phyloP scores from a whole-genome alignment of 805 yeast species.

The Isabelozyma pseudorhagii region DNA sequence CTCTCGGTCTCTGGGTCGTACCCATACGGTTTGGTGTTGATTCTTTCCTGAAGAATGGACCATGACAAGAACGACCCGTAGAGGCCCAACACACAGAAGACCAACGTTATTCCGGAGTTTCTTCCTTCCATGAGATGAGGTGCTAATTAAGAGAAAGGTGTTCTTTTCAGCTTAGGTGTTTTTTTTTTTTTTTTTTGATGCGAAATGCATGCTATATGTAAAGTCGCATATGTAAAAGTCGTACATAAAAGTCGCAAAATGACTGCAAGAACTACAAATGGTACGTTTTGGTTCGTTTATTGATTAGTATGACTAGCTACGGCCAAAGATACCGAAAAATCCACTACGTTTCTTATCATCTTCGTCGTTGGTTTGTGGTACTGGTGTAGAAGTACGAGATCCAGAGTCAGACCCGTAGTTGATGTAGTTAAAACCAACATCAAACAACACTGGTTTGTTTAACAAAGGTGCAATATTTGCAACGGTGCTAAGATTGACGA shows the following conservation, averaged over 20 bases:
- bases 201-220: too few species aligned
- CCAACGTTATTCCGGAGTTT: constrained; percentile 16
- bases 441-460: constrained; percentile 88
- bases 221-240: too few species aligned
- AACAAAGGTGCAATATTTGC: constrained; percentile 54
- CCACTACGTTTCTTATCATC: constrained; percentile 54
- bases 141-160: neutral
- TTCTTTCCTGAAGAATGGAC: constrained; percentile 90
- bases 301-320: constrained; percentile 13
- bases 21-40: constrained; percentile 74
- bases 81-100: constrained; percentile 55
- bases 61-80: constrained; percentile 85
- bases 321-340: constrained; percentile 72
- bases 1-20: constrained; percentile 26
- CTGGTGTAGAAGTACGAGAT: constrained; percentile 2
- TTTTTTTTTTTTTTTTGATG: too few species aligned
- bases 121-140: neutral
- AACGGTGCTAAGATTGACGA: constrained; percentile 18
- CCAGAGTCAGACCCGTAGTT: constrained; percentile 33
- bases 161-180: neutral
- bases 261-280: too few species aligned
- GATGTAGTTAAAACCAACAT: constrained; percentile 82
- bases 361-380: constrained; percentile 14
- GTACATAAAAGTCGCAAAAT: too few species aligned
- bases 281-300: too few species aligned